phyloP scores from a whole-genome alignment of 352 stramenopile genomes.

The Plasmopara muralis region DNA sequence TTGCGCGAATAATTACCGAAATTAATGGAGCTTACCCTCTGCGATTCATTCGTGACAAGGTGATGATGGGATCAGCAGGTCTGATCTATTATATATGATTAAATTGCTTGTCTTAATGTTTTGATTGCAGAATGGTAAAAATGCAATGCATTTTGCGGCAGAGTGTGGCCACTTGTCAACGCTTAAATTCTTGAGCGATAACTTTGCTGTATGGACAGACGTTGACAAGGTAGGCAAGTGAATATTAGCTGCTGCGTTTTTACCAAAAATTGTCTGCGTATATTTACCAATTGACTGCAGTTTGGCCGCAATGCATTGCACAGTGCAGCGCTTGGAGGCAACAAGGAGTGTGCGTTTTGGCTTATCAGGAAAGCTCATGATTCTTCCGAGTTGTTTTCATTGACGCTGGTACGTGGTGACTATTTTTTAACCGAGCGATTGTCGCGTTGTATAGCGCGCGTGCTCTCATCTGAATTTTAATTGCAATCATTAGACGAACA shows the following conservation, averaged over 20 bases:
- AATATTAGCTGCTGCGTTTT: neutral
- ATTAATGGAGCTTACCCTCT: slow-evolving; percentile 75
- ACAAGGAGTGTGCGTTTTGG: slow-evolving; percentile 81
- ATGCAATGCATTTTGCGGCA: slow-evolving; percentile 81
- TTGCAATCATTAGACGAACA: slow-evolving; percentile 56
- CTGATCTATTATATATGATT: neutral
- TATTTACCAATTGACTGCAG: slow-evolving; percentile 20
- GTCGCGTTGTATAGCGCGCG: slow-evolving; percentile 3
- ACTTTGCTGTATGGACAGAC: slow-evolving; percentile 74
- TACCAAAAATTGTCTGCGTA: no score
- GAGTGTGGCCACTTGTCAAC: slow-evolving; percentile 71
- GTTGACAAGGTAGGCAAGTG: slow-evolving; percentile 55
- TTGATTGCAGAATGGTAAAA: slow-evolving; percentile 69
- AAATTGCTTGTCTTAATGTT: no score
- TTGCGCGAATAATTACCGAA: slow-evolving; percentile 69
- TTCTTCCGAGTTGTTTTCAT: slow-evolving; percentile 58
- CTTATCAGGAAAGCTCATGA: slow-evolving; percentile 66
- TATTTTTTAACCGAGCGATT: slow-evolving; percentile 6
- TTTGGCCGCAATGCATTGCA: slow-evolving; percentile 83
- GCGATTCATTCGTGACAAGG: slow-evolving; percentile 80
- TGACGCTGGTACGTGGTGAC: slow-evolving; percentile 48
- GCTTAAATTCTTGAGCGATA: slow-evolving; percentile 72
- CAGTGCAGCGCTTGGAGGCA: slow-evolving; percentile 65
- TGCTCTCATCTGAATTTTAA: slow-evolving; percentile 6
- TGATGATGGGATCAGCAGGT: slow-evolving; percentile 11